A percentile compares a stretch with the other conserved stretches of the same genome.
These are phyloP conservation scores for Dendrostoma leiphaemia DNA, from an alignment of 2,329 filamentous ascomycete species.

Conservation along the genomic window DNA sequence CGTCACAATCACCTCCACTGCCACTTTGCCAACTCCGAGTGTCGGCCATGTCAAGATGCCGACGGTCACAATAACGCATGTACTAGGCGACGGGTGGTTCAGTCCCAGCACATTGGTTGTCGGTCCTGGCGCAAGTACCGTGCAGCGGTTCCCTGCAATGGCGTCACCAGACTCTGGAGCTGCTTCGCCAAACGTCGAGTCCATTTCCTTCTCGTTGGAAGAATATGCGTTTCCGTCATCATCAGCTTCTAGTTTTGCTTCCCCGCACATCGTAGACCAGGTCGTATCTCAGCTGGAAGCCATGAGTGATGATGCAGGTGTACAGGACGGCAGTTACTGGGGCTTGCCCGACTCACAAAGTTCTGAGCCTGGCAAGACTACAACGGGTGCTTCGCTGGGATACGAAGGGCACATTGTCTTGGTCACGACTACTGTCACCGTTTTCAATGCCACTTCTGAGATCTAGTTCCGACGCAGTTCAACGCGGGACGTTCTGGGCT, in stretches of 20 bases:
- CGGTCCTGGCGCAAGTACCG: conserved; percentile 6
- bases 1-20: background rate
- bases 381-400: background rate
- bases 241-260: background rate
- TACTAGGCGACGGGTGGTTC: conserved; percentile 18
- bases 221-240: background rate
- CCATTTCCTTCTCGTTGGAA: background rate
- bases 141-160: conserved; percentile 1
- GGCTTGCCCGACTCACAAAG: background rate
- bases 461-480: no score
- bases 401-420: conserved; percentile 10
- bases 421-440: conserved; percentile 16
- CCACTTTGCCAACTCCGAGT: background rate
- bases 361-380: background rate
- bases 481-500: no score
- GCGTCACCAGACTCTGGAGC: background rate
- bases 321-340: background rate
- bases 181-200: background rate
- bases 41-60: conserved; percentile 2
- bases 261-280: conserved; percentile 9
- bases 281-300: conserved; percentile 1
- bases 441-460: conserved; percentile 3
- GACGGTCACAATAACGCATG: conserved; percentile 17
- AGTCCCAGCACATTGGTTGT: conserved; percentile 15
- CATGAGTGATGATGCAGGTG: conserved; percentile 2